Evolutionary conservation across 345 rosid species (phyloP).

Genomic region (Mallotus nudiflorus): DNA sequence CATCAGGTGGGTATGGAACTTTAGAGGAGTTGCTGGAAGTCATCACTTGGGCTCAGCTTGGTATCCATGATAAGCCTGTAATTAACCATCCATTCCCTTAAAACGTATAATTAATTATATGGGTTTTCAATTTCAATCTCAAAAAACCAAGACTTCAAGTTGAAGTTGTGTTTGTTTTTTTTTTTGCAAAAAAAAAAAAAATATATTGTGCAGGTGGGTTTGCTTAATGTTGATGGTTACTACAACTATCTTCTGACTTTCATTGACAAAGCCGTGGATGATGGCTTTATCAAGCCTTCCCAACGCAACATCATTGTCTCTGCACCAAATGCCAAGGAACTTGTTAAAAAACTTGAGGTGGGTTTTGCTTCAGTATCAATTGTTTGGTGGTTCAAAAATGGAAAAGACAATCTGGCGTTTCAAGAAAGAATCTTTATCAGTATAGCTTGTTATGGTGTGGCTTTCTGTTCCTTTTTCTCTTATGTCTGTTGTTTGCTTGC

Average conservation of each 20-base stretch:
- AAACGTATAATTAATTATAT: too few species aligned
- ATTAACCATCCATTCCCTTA: constrained; percentile 18
- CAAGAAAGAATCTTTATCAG: constrained; percentile 16
- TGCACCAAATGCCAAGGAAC: constrained; percentile 87
- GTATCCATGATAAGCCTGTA: constrained; percentile 96
- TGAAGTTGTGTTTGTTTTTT: too few species aligned
- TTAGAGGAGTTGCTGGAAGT: constrained; percentile 86
- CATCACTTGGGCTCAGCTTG: constrained; percentile 94
- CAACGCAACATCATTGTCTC: constrained; percentile 88
- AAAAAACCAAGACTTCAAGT: too few species aligned
- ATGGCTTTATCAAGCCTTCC: constrained; percentile 88
- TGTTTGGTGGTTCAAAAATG: neutral
- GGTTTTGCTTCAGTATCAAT: neutral
- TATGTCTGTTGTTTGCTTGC: constrained; percentile 14
- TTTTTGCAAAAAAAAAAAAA: neutral
- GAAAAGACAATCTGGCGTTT: constrained; percentile 26
- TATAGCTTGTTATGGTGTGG: constrained; percentile 12
- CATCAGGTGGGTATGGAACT: constrained; percentile 91
- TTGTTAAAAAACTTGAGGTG: constrained; percentile 94
- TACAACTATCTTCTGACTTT: constrained; percentile 75
- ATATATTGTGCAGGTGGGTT: constrained; percentile 87
- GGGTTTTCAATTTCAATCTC: too few species aligned
- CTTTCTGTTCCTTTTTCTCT: neutral
- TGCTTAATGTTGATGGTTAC: constrained; percentile 93
- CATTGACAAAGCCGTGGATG: constrained; percentile 97